Evolutionary conservation across 805 yeast genomes (phyloP).

Genomic region (Kazachstania viticola): DNA sequence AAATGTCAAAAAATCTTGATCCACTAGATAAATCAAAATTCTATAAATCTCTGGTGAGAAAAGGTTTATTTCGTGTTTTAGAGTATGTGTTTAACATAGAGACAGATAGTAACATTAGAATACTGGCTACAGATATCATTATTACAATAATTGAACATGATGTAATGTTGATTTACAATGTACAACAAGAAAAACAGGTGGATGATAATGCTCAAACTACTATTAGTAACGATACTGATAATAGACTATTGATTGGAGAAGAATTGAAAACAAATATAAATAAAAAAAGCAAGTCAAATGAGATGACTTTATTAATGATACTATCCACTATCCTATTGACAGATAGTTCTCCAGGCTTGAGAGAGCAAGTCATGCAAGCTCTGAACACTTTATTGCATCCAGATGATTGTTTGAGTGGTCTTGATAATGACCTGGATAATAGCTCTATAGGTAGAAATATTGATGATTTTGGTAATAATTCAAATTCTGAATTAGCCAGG

Average conservation of each 20-base stretch:
- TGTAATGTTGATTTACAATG: constrained; percentile 43
- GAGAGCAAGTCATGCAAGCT: constrained; percentile 78
- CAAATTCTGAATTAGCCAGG: not conserved
- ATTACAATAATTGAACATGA: constrained; percentile 80
- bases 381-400: constrained; percentile 63
- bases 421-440: constrained; percentile 5
- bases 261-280: constrained; percentile 1
- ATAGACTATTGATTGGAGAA: not conserved
- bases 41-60: constrained; percentile 48
- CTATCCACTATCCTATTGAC: constrained; percentile 48
- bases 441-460: constrained; percentile 1
- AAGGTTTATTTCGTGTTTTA: constrained; percentile 60
- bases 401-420: constrained; percentile 21
- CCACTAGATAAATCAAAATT: constrained; percentile 54
- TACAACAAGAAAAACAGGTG: constrained; percentile 12
- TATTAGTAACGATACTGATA: not conserved
- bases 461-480: constrained; percentile 3
- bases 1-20: constrained; percentile 60
- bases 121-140: constrained; percentile 69
- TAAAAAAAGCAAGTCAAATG: constrained; percentile 24
- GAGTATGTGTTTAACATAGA: constrained; percentile 56
- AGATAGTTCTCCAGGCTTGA: constrained; percentile 59
- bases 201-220: constrained; percentile 3
- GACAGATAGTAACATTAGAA: constrained; percentile 33
- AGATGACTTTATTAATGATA: constrained; percentile 45